These are phyloP conservation scores for Thermothielavioides terrestris DNA, from an alignment of 495 filamentous ascomycete species.

Conservation along the genomic window DNA sequence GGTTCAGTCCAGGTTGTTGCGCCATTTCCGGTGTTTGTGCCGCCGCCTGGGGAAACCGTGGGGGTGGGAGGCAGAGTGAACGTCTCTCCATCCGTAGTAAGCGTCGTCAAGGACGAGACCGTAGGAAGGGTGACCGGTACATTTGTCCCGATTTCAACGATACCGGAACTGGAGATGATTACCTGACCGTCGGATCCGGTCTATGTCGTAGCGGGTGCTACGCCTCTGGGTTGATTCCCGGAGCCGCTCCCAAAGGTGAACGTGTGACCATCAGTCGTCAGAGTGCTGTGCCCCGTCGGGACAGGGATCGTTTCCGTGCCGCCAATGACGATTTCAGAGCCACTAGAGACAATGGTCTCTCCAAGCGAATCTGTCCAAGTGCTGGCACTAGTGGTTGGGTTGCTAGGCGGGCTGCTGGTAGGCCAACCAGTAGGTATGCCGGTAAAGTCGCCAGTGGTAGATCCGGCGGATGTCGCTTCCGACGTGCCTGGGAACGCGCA, in stretches of 20 bases:
- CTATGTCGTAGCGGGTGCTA: neutral
- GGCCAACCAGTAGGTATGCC: too few relatives aligned
- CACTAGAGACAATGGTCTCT: neutral
- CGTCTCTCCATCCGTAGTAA: neutral
- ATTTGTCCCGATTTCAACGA: neutral
- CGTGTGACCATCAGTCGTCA: neutral
- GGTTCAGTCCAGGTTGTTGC: neutral
- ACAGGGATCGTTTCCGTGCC: neutral
- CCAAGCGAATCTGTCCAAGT: neutral
- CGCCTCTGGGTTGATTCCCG: too few relatives aligned
- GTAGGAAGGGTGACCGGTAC: neutral
- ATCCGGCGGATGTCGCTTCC: too few relatives aligned
- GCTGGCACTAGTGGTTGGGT: neutral
- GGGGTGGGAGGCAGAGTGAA: neutral
- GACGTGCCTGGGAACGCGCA: too few relatives aligned
- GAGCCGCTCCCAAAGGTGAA: neutral
- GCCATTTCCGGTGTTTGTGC: too few relatives aligned
- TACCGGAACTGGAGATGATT: neutral
- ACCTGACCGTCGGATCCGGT: neutral
- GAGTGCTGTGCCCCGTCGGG: neutral
- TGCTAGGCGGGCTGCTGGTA: too few relatives aligned
- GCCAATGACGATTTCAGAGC: neutral
- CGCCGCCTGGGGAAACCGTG: too few relatives aligned
- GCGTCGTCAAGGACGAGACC: neutral
- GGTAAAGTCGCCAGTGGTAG: too few relatives aligned